Percentiles rank a stretch among this genome's conserved stretches.
Conservation (phyloP, 108 stramenopile species). For the Cyclotella distinguenda region DNA sequence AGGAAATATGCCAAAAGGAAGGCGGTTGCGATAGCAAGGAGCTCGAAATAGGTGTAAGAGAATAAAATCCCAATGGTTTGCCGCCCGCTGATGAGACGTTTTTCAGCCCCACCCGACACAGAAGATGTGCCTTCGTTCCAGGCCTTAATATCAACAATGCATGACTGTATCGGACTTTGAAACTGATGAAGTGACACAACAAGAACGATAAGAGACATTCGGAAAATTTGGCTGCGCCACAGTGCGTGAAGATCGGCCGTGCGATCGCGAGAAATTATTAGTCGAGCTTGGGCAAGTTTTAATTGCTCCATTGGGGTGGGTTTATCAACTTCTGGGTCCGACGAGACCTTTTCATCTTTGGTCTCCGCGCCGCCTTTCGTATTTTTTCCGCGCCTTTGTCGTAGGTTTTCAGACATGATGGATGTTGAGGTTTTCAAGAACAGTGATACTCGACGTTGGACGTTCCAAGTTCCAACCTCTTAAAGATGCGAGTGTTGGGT, state of each 20-base stretch:
- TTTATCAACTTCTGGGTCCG: neutral
- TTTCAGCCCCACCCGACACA: conserved; percentile 5
- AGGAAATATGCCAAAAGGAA: conserved; percentile 31
- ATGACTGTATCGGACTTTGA: conserved; percentile 41
- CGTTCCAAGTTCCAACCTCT: no score
- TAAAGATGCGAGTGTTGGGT: no score
- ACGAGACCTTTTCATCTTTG: neutral
- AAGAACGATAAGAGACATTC: conserved; percentile 49
- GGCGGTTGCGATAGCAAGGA: conserved; percentile 23
- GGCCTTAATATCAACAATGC: conserved; percentile 55
- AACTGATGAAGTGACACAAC: conserved; percentile 50
- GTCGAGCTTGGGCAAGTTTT: conserved; percentile 26
- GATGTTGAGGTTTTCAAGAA: neutral
- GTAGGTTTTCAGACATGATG: conserved; percentile 21
- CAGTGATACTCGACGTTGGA: no score
- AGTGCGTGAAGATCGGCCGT: conserved; percentile 48
- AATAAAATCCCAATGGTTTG: conserved; percentile 10
- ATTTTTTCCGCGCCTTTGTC: conserved; percentile 45
- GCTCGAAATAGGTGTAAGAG: conserved; percentile 25
- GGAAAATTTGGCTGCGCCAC: conserved; percentile 55
- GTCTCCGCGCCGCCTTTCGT: neutral
- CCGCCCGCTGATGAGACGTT: conserved; percentile 26
- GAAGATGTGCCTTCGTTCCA: conserved; percentile 10
- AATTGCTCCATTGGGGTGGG: conserved; percentile 32
- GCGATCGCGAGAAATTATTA: conserved; percentile 36